phyloP scores from a whole-genome alignment of 2,329 filamentous ascomycete species.

The Trematosphaeria pertusa region DNA sequence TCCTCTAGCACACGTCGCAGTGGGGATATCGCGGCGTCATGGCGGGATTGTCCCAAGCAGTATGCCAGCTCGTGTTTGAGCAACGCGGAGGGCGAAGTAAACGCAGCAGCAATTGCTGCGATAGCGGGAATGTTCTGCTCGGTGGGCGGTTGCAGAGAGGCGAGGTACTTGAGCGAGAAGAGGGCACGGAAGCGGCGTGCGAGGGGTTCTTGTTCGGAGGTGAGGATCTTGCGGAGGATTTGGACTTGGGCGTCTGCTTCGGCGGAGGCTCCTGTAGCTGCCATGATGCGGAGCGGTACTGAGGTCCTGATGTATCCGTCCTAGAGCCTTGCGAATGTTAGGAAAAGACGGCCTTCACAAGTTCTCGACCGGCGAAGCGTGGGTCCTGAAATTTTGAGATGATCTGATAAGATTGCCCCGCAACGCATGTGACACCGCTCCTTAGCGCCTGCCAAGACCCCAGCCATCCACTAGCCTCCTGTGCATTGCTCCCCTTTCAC shows the following conservation, averaged over 20 bases:
- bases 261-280: slow-evolving; percentile 26
- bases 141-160: slow-evolving; percentile 67
- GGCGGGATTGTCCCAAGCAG: slow-evolving; percentile 89
- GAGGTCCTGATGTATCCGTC: too few species aligned
- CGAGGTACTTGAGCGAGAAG: slow-evolving; percentile 96
- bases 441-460: not conserved
- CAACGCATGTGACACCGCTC: slow-evolving; percentile 11
- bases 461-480: too few species aligned
- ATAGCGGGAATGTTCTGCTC: slow-evolving; percentile 68
- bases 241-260: slow-evolving; percentile 58
- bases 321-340: too few species aligned
- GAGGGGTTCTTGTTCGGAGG: slow-evolving; percentile 80
- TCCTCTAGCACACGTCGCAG: slow-evolving; percentile 78
- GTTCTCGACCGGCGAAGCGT: not conserved
- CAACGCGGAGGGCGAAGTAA: slow-evolving; percentile 83
- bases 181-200: slow-evolving; percentile 92
- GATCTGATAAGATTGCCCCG: slow-evolving; percentile 37
- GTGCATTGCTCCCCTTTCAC: too few species aligned
- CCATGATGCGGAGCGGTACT: too few species aligned
- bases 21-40: slow-evolving; percentile 74
- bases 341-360: not conserved
- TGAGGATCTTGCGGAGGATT: slow-evolving; percentile 76
- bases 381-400: slow-evolving; percentile 22
- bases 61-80: slow-evolving; percentile 98
- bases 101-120: slow-evolving; percentile 85